These are phyloP conservation scores for Syncephalastrum contaminatum DNA, from an alignment of 371 early-diverging fungal species.

Conservation along the genomic window DNA sequence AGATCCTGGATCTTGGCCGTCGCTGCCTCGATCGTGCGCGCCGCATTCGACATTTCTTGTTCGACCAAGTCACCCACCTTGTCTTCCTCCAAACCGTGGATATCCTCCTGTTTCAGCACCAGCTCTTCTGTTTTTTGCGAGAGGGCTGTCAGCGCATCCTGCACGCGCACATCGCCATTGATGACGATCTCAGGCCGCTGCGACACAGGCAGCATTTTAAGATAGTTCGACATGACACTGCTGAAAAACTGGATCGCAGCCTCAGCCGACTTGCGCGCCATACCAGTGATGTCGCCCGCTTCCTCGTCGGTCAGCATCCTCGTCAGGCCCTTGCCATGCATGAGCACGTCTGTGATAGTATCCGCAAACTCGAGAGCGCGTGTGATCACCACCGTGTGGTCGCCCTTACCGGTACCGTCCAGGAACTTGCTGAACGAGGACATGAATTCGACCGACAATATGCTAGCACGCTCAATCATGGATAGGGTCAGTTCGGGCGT, in stretches of 20 bases:
- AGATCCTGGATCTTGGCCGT: constrained; percentile 77
- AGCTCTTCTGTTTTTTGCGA: constrained; percentile 71
- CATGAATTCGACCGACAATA: constrained; percentile 76
- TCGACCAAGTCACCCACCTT: constrained; percentile 92
- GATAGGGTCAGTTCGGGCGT: constrained; percentile 90
- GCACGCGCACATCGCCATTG: constrained; percentile 74
- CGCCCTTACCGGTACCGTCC: constrained; percentile 68
- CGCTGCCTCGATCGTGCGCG: constrained; percentile 90
- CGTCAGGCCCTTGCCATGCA: constrained; percentile 87
- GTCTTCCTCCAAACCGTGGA: constrained; percentile 65
- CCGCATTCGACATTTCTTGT: constrained; percentile 89
- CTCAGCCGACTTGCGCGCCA: constrained; percentile 66
- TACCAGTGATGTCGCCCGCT: constrained; percentile 68
- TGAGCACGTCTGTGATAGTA: constrained; percentile 73
- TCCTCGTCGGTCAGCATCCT: constrained; percentile 82
- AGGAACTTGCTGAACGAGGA: constrained; percentile 69
- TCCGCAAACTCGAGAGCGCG: constrained; percentile 81
- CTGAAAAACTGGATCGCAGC: constrained; percentile 74
- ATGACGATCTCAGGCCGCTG: constrained; percentile 72
- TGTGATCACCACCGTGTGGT: constrained; percentile 83
- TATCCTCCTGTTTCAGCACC: constrained; percentile 62
- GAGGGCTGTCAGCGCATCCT: constrained; percentile 67
- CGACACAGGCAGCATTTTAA: constrained; percentile 67
- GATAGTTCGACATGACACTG: constrained; percentile 74
- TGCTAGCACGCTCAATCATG: constrained; percentile 83